Evolutionary conservation across 2,329 filamentous ascomycete species (phyloP).

Genomic region (Berkeleyomyces basicola): DNA sequence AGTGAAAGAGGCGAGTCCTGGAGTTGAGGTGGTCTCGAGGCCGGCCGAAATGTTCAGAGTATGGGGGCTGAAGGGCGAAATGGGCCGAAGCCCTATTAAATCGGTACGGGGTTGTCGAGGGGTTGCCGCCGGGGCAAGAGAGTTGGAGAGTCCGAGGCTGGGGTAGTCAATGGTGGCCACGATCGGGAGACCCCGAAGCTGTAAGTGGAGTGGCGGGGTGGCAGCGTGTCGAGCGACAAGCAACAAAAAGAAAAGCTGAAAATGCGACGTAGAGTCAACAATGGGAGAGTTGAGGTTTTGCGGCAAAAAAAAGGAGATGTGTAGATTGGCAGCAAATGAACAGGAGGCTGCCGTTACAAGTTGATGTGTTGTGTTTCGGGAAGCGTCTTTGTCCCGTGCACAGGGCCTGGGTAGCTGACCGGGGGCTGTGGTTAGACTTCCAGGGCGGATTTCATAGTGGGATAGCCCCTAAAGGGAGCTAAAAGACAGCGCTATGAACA

Average conservation of each 20-base stretch:
- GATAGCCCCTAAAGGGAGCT: not conserved
- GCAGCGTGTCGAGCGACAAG: not conserved
- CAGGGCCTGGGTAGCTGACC: not conserved
- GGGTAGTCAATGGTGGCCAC: not conserved
- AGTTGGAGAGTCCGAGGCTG: not conserved
- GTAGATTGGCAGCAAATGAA: not conserved
- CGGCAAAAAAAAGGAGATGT: not conserved
- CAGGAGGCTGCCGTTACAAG: constrained; percentile 12
- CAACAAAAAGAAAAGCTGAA: not conserved
- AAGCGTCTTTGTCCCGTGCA: constrained; percentile 2
- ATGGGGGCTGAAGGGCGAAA: not conserved
- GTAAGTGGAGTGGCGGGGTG: not conserved
- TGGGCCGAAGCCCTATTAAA: not conserved
- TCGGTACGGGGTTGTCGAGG: not conserved
- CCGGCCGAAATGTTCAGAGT: not conserved
- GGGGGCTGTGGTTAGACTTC: not conserved
- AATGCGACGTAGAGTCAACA: not conserved
- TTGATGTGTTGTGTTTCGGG: constrained; percentile 13
- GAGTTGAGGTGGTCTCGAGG: not conserved
- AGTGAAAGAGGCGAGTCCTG: not conserved
- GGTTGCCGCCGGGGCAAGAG: not conserved
- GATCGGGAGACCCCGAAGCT: not conserved
- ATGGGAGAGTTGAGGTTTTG: not conserved
- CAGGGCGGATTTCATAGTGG: not conserved
- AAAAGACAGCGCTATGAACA: not conserved